These are phyloP conservation scores for Hibiscus mutabilis DNA, from an alignment of 345 rosid genomes.

Conservation along the genomic window DNA sequence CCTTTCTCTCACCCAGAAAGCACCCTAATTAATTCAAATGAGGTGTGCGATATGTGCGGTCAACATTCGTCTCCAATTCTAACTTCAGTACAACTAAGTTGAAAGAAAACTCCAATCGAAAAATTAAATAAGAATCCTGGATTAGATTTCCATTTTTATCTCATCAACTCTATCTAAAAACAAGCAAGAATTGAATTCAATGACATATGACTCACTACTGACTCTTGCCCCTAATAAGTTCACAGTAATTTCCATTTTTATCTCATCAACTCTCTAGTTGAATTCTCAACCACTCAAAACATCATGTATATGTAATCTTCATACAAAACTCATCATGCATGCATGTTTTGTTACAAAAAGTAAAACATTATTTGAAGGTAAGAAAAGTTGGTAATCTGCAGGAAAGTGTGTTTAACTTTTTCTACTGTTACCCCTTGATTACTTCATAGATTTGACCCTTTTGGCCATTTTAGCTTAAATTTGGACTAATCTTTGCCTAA, in stretches of 20 bases:
- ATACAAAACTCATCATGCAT: background rate
- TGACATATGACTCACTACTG: background rate
- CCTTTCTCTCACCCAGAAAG: background rate
- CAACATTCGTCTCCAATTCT: background rate
- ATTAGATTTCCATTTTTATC: background rate
- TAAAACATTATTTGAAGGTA: background rate
- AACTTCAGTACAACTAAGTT: background rate
- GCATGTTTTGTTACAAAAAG: background rate
- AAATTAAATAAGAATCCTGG: background rate
- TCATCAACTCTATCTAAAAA: background rate
- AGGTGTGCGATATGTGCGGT: too few relatives aligned
- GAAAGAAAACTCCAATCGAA: background rate
- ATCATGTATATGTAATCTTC: background rate
- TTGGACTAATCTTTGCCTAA: slow-evolving; percentile 12
- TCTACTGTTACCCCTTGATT: background rate
- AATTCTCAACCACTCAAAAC: background rate
- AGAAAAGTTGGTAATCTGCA: slow-evolving; percentile 16
- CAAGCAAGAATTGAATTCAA: background rate
- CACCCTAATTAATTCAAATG: background rate
- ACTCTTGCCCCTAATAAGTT: background rate
- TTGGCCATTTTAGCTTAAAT: background rate
- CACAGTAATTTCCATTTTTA: background rate
- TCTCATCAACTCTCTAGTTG: too few relatives aligned
- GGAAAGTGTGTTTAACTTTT: background rate
- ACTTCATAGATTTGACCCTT: background rate